These are phyloP conservation scores for Suillus americanus DNA, from an alignment of 768 basidiomycete genomes.

Conservation along the genomic window DNA sequence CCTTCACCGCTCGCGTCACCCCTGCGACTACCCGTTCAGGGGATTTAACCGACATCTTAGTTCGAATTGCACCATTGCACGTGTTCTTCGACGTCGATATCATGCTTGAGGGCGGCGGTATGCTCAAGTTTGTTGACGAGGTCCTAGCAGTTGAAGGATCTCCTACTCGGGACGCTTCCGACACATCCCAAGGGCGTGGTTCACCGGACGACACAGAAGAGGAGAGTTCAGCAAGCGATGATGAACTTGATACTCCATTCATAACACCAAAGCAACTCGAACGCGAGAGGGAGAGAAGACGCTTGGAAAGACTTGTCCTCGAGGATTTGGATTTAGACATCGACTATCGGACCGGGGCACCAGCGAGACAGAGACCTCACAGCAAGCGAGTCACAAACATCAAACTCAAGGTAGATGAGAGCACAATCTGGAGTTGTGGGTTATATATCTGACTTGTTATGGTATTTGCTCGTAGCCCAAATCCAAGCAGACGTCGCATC, in stretches of 20 bases:
- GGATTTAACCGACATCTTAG: conserved; percentile 17
- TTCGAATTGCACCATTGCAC: conserved; percentile 64
- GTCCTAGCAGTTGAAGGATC: conserved; percentile 25
- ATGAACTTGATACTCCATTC: conserved; percentile 27
- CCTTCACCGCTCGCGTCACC: conserved; percentile 14
- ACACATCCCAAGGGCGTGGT: not conserved
- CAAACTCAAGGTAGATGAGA: conserved; percentile 18
- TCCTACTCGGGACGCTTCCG: conserved; percentile 7
- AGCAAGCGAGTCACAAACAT: conserved; percentile 5
- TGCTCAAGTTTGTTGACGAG: conserved; percentile 51
- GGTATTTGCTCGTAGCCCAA: not conserved
- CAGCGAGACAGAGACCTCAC: conserved; percentile 10
- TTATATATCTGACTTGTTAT: conserved; percentile 4
- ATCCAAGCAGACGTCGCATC: not conserved
- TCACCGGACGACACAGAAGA: conserved; percentile 6
- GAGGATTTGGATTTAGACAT: conserved; percentile 58
- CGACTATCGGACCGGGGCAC: conserved; percentile 37
- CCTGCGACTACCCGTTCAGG: conserved; percentile 4
- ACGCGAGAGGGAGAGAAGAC: conserved; percentile 39
- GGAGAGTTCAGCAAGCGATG: conserved; percentile 15
- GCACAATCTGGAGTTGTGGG: not conserved
- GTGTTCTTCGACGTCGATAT: conserved; percentile 69
- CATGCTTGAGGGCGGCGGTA: conserved; percentile 36
- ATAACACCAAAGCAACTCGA: conserved; percentile 16
- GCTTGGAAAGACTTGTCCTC: conserved; percentile 51